Percentiles rank a stretch among this genome's conserved stretches.
These are phyloP conservation scores for Leptodontidium sp. DNA, from an alignment of 2,329 filamentous ascomycete species.

Conservation along the genomic window DNA sequence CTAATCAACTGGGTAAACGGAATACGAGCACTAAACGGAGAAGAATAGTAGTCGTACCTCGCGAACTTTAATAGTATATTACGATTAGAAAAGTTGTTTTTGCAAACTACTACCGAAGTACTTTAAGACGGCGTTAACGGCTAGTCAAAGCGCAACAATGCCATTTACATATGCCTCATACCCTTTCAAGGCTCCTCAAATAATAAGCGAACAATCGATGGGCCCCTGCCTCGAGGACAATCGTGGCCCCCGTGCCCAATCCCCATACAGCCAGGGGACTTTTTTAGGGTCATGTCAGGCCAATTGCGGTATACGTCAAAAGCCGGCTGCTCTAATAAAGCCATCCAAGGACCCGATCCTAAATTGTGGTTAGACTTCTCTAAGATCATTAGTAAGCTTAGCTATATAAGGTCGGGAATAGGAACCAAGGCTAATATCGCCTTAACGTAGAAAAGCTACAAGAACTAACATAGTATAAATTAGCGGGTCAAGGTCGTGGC, in stretches of 20 bases:
- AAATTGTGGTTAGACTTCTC: conserved; percentile 6
- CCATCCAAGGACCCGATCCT: conserved; percentile 1
- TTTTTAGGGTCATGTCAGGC: conserved; percentile 5
- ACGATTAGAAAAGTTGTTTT: no score
- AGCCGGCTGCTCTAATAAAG: not conserved
- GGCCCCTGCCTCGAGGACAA: conserved; percentile 1
- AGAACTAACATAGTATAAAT: not conserved
- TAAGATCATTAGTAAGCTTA: conserved; percentile 8
- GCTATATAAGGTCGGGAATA: not conserved
- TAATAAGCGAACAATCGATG: not conserved
- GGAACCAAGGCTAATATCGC: not conserved
- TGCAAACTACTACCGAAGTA: no score
- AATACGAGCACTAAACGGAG: no score
- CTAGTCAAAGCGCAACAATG: no score
- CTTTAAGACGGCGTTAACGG: no score
- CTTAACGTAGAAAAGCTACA: not conserved
- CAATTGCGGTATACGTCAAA: conserved; percentile 2
- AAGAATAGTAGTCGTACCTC: no score
- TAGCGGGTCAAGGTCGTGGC: conserved; percentile 10
- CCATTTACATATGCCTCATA: no score
- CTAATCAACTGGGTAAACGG: no score
- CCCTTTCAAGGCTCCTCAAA: not conserved
- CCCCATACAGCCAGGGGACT: not conserved
- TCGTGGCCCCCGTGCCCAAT: not conserved
- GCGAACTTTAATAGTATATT: no score